These are phyloP conservation scores for Filosporella fistucella DNA, from an alignment of 495 filamentous ascomycete species.

Conservation along the genomic window DNA sequence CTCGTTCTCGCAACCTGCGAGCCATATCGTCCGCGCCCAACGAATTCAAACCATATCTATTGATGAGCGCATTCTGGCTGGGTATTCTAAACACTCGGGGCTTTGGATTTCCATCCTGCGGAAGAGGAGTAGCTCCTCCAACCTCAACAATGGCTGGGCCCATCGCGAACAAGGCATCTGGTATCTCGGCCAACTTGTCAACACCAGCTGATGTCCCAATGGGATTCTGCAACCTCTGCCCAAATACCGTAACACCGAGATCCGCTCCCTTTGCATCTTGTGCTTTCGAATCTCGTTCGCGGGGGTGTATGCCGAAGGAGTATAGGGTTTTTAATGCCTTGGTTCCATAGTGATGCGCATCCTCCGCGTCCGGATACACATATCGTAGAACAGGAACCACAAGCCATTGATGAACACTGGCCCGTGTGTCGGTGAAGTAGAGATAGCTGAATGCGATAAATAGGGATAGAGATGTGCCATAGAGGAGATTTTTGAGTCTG, in stretches of 20 bases:
- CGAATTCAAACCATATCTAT: constrained; percentile 93
- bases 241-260: constrained; percentile 63
- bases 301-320: constrained; percentile 61
- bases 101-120: constrained; percentile 80
- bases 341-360: constrained; percentile 79
- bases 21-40: constrained; percentile 85
- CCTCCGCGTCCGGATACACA: constrained; percentile 79
- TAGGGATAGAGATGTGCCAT: constrained; percentile 50
- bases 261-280: constrained; percentile 13
- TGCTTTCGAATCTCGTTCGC: constrained; percentile 54
- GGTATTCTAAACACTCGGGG: constrained; percentile 86
- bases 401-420: constrained; percentile 78
- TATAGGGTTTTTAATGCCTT: constrained; percentile 63
- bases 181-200: constrained; percentile 89
- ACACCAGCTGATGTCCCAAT: constrained; percentile 90
- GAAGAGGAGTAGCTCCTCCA: constrained; percentile 79
- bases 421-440: constrained; percentile 87
- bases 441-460: constrained; percentile 53
- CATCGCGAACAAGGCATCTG: constrained; percentile 73
- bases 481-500: constrained; percentile 44
- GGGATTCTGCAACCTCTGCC: constrained; percentile 72
- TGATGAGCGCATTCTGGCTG: constrained; percentile 79
- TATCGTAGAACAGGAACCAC: constrained; percentile 67
- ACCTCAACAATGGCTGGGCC: constrained; percentile 85
- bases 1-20: constrained; percentile 67